These are phyloP conservation scores for Chrysosporium keratinophilum DNA, from an alignment of 2,329 filamentous ascomycete genomes.

Conservation along the genomic window DNA sequence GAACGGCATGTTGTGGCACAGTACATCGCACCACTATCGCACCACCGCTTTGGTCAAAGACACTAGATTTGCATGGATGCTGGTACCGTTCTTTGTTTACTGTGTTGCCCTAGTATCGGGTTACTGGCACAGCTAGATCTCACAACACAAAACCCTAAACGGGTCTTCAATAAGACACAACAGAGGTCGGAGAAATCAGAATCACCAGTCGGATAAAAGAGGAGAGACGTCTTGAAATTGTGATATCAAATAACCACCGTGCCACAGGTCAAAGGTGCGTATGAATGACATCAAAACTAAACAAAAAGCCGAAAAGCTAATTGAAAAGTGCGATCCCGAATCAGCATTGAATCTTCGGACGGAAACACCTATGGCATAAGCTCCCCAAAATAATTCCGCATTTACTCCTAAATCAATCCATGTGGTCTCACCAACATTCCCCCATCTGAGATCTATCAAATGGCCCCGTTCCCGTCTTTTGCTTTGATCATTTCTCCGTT, in stretches of 20 bases:
- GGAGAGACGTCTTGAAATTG: constrained; percentile 2
- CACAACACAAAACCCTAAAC: too few relatives aligned
- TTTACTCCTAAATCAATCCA: constrained; percentile 7
- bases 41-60: too few relatives aligned
- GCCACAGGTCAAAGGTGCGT: neutral
- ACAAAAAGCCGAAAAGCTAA: neutral
- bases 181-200: too few relatives aligned
- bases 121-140: too few relatives aligned
- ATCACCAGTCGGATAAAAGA: neutral
- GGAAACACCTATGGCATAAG: constrained; percentile 2
- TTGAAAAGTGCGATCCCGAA: neutral
- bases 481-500: constrained; percentile 1
- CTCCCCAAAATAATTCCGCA: constrained; percentile 5
- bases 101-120: too few relatives aligned
- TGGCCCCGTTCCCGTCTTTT: neutral
- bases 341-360: neutral
- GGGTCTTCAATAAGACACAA: too few relatives aligned
- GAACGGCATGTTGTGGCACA: too few relatives aligned
- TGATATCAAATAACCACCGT: neutral
- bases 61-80: too few relatives aligned
- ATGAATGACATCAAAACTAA: neutral
- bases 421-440: neutral
- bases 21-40: too few relatives aligned
- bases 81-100: too few relatives aligned
- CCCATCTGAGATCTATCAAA: constrained; percentile 6